phyloP scores from a whole-genome alignment of 2,329 filamentous ascomycete genomes.

The Metarhizium sp. region DNA sequence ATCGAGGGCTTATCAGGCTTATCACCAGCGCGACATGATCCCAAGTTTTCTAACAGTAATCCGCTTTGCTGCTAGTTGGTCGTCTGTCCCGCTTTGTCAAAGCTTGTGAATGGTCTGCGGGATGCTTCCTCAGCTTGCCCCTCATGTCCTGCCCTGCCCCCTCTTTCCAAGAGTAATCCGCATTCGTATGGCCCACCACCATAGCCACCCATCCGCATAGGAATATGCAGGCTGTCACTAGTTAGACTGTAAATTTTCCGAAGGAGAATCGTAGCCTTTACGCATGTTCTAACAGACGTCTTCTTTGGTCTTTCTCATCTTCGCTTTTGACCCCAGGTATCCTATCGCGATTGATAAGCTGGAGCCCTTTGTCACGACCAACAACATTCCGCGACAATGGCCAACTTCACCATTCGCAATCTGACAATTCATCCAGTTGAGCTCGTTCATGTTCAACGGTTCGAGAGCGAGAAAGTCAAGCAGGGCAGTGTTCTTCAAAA shows the following conservation, averaged over 20 bases:
- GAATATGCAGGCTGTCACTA: neutral
- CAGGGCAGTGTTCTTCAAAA: conserved; percentile 34
- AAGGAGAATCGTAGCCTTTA: neutral
- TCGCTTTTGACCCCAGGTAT: neutral
- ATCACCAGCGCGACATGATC: neutral
- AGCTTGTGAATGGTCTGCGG: neutral
- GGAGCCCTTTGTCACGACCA: neutral
- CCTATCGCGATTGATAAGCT: neutral
- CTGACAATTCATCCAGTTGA: conserved; percentile 65
- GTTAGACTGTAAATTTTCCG: neutral
- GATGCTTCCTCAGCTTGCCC: neutral
- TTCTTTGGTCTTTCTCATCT: neutral
- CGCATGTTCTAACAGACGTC: neutral
- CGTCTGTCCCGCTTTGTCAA: neutral
- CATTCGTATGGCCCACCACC: neutral
- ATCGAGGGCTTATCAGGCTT: neutral
- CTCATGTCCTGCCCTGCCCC: neutral
- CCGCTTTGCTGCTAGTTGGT: neutral
- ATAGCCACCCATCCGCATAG: neutral
- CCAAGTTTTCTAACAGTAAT: neutral
- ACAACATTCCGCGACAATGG: conserved; percentile 25
- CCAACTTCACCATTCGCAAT: conserved; percentile 67
- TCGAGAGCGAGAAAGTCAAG: conserved; percentile 41
- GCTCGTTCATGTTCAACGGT: conserved; percentile 65
- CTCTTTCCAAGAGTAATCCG: neutral